Conservation (phyloP, 257 asterid species). For the Nicotiana otophora region DNA sequence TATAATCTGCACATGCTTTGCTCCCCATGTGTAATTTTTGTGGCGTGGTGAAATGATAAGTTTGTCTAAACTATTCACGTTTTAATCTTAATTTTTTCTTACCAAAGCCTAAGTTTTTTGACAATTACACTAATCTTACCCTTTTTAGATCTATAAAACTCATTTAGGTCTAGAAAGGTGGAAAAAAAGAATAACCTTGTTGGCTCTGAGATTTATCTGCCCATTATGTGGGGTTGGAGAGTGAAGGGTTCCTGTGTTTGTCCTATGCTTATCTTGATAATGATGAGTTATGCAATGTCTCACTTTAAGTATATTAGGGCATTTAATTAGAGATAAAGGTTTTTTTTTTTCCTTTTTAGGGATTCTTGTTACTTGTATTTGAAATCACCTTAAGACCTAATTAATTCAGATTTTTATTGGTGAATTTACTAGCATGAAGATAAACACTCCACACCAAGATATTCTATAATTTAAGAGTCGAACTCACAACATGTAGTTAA, state of each 20-base stretch:
- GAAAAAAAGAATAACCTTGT: neutral
- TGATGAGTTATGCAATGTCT: neutral
- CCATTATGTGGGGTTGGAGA: neutral
- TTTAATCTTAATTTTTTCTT: neutral
- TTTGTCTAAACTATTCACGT: neutral
- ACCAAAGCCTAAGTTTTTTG: neutral
- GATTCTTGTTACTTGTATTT: too few species aligned
- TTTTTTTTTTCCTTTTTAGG: too few species aligned
- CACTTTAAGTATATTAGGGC: neutral
- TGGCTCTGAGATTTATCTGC: neutral
- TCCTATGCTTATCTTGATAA: neutral
- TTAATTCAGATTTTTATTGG: too few species aligned
- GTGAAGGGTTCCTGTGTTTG: neutral
- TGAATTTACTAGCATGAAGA: too few species aligned
- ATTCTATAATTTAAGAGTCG: too few species aligned
- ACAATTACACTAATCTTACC: neutral
- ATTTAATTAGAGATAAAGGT: neutral
- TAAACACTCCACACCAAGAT: too few species aligned
- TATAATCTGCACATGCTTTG: slow-evolving; percentile 10
- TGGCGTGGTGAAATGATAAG: neutral
- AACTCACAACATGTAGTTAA: too few species aligned
- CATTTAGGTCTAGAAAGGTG: neutral
- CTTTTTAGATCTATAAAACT: neutral
- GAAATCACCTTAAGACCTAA: too few species aligned
- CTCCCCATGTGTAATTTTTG: neutral